Evolutionary conservation across 106 monocot genomes (phyloP), one percentile per base, ranked within the genome.

Genomic region (Dendrobium catenatum): DNA sequence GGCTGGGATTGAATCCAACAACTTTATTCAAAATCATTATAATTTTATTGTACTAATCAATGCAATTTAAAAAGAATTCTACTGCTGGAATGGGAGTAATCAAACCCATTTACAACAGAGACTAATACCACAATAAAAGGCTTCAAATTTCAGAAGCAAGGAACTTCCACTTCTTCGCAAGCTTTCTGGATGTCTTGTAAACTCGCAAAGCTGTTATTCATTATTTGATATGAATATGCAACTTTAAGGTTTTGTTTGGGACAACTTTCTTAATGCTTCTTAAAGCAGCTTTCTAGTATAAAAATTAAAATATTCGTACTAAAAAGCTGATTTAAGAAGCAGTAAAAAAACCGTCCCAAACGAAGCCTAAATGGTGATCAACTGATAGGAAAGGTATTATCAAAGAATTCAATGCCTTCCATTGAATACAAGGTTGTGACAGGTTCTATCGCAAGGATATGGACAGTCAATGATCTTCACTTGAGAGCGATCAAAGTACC

Each of bases 381-480:
- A 46, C 8, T 55, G 15, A 55, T 15, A 33, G 54, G 27, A 16
- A 54, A 26, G 18, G 22, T 43, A 33, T 49, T 29, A 51, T 51
- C 13, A 11, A 59, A 73, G 59, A 22, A 55, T 75, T 76, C 74
- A 73, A 29, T 81, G 6, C 4, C 15, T 75, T 20, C 31, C 29
- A 20, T 55, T 67, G 78, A 83, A 86, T 31, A 80, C 81, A 16
- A 87, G 68, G 73, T 89, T 81, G 74, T 85, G 91, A 58, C 91
- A 91, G 27, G 87, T 87, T 16, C 40, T 68, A 79, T 92, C 92
- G 42, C 92, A 92, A 24, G 92, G 92, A 82, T 92, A 92, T n/a
- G 89, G 82, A 56, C 92, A 92, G 72, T 92, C 92, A 59, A 92
- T 85, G 0, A 81, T 68, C 82, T 89, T 86, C 17, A 76, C 78